Percentiles rank a stretch among this genome's conserved stretches.
These are phyloP conservation scores for Strobilomyces echinocephalus DNA, from an alignment of 768 basidiomycete genomes.

Conservation along the genomic window DNA sequence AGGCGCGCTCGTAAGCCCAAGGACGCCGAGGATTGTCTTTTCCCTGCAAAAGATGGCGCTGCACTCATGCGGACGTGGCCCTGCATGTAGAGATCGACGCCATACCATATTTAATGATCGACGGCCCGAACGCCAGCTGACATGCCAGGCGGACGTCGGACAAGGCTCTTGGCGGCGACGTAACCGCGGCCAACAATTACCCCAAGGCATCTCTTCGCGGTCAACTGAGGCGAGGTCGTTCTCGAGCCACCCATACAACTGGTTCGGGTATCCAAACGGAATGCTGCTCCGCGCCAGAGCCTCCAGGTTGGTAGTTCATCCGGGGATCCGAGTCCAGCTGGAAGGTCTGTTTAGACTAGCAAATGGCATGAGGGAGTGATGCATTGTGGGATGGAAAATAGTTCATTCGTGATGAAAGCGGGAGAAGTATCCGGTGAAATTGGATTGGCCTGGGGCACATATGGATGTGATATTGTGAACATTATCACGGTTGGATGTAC, in stretches of 20 bases:
- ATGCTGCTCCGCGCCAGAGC: no score
- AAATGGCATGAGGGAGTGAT: no score
- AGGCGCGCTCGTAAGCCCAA: constrained; percentile 22
- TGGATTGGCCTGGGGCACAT: constrained; percentile 23
- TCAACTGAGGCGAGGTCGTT: constrained; percentile 21
- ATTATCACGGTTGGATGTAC: constrained; percentile 20
- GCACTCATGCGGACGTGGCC: constrained; percentile 23
- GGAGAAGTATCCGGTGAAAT: constrained; percentile 27
- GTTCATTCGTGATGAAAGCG: no score
- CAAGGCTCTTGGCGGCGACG: constrained; percentile 5
- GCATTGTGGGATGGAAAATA: no score
- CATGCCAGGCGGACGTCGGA: constrained; percentile 12
- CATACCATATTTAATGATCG: constrained; percentile 31
- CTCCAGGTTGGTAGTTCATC: no score
- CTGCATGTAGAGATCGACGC: constrained; percentile 28
- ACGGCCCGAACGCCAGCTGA: constrained; percentile 25
- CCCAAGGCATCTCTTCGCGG: constrained; percentile 24
- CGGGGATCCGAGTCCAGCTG: constrained; percentile 20
- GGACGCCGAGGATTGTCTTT: background rate
- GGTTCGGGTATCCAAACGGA: no score
- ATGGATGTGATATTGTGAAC: constrained; percentile 27
- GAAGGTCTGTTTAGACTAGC: constrained; percentile 27
- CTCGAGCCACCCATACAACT: constrained; percentile 27
- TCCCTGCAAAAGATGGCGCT: background rate
- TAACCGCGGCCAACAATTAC: constrained; percentile 27